Evolutionary conservation across 345 rosid species (phyloP), one percentile per base, ranked within the genome.

Genomic region (Punica granatum): DNA sequence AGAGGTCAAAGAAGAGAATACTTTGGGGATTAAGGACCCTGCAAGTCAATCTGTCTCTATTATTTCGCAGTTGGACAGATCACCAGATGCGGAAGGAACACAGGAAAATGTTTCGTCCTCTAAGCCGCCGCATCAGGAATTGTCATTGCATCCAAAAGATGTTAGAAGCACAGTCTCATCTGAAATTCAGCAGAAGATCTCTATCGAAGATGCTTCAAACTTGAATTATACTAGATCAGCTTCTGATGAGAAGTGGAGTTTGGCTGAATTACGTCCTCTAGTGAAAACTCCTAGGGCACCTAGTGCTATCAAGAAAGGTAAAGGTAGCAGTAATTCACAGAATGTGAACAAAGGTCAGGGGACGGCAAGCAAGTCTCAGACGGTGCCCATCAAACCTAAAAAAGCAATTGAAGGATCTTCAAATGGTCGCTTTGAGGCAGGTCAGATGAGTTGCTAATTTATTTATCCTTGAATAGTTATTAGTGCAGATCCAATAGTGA

Each of bases 361-460:
- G 34, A 60, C 69, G 48, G 77, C 78, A 60, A 76, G 63, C 72
- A 91, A 85, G 80, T 56, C 85, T 73, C 90, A 79, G 72, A 67
- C 76, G 76, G 71, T 69, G 66, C 46, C 81, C 61, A 49, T 72
- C 66, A 94, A 89, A 82, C 75, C 86, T 67, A 88, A 80, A 77
- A 90, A 79, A 74, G 34, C 77, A 53, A 72, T 69, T 66, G 92
- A 89, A 75, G 86, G 79, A 80, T 75, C 89, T 67, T 73, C 88
- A 69, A 72, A 76, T 51, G 86, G 92, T 33, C 98, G 83, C 67
- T 82, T 88, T 85, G 97, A 91, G 74, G 83, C 93, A 82, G 97
- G 99, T 89, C 66, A 43, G 87, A 18, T 63, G 41, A 70, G 64
- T 53, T 56, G 56, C 56, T 42, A 64, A 58, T 42, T 30, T 42